Evolutionary conservation across 352 stramenopile genomes (phyloP).

Genomic region (Elongisporangium undulatum): DNA sequence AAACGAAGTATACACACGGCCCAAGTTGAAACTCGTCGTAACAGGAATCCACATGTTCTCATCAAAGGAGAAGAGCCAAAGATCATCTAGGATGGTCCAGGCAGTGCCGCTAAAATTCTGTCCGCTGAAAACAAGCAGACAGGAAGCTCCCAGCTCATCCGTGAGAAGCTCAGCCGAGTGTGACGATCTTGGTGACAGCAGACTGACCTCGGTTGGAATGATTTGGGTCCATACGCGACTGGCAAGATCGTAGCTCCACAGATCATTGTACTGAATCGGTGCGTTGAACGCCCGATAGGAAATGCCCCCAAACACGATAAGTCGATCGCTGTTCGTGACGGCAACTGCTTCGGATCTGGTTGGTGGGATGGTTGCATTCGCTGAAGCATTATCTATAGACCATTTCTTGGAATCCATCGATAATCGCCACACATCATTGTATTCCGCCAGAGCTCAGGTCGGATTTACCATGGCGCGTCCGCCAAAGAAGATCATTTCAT

Average conservation of each 20-base stretch:
- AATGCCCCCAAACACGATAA: constrained; percentile 71
- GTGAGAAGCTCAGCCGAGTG: constrained; percentile 47
- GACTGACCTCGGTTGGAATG: constrained; percentile 8
- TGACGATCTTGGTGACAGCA: constrained; percentile 48
- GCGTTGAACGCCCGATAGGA: constrained; percentile 29
- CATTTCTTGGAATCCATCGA: constrained; percentile 10
- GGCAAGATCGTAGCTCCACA: constrained; percentile 59
- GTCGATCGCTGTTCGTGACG: constrained; percentile 36
- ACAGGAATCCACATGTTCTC: constrained; percentile 35
- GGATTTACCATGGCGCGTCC: constrained; percentile 34
- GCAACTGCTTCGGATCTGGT: constrained; percentile 45
- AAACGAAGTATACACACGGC: constrained; percentile 62
- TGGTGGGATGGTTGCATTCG: constrained; percentile 13
- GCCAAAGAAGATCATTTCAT: constrained; percentile 51
- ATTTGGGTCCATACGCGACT: constrained; percentile 36
- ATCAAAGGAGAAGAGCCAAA: constrained; percentile 55
- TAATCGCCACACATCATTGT: constrained; percentile 51
- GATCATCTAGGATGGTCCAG: constrained; percentile 49
- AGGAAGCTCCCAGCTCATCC: constrained; percentile 16
- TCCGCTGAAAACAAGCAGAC: constrained; percentile 56
- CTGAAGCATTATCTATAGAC: too few species aligned
- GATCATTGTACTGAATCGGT: constrained; percentile 44
- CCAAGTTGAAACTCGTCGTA: constrained; percentile 7
- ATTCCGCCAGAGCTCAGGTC: constrained; percentile 16
- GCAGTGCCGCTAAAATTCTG: constrained; percentile 33